Conservation (phyloP, 441 rosid species). For the Populus hybrid region DNA sequence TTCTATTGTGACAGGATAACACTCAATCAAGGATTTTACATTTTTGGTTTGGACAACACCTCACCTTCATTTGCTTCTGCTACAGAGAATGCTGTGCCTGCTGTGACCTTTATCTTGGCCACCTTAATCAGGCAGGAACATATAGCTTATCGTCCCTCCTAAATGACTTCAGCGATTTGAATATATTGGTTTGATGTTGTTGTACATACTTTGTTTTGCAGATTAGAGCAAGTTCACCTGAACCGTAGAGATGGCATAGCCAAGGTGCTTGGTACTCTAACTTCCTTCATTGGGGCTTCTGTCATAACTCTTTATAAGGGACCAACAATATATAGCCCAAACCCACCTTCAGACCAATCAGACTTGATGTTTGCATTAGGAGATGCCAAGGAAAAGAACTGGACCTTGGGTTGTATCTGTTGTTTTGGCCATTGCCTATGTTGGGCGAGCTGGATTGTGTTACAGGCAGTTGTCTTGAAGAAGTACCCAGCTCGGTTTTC, state of each 20-base stretch:
- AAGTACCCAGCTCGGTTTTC: conserved; percentile 85
- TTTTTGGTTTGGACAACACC: conserved; percentile 76
- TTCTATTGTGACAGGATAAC: conserved; percentile 48
- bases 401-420: conserved; percentile 75
- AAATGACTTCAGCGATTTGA: neutral
- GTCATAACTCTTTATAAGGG: conserved; percentile 80
- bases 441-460: conserved; percentile 88
- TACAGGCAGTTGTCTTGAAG: conserved; percentile 70
- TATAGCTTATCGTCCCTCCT: neutral
- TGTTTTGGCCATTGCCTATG: conserved; percentile 76
- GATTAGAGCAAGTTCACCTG: conserved; percentile 66
- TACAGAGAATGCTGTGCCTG: conserved; percentile 81
- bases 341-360: conserved; percentile 18
- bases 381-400: conserved; percentile 45
- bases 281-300: conserved; percentile 73
- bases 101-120: conserved; percentile 82
- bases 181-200: neutral
- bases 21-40: conserved; percentile 70
- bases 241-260: conserved; percentile 71
- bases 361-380: conserved; percentile 20
- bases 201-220: conserved; percentile 25
- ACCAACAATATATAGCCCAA: conserved; percentile 56
- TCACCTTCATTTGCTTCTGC: conserved; percentile 88
- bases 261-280: conserved; percentile 65
- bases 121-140: conserved; percentile 47